Base-by-base conservation (phyloP, 2,329 filamentous ascomycete genomes). In the Cladosporium phlei region DNA sequence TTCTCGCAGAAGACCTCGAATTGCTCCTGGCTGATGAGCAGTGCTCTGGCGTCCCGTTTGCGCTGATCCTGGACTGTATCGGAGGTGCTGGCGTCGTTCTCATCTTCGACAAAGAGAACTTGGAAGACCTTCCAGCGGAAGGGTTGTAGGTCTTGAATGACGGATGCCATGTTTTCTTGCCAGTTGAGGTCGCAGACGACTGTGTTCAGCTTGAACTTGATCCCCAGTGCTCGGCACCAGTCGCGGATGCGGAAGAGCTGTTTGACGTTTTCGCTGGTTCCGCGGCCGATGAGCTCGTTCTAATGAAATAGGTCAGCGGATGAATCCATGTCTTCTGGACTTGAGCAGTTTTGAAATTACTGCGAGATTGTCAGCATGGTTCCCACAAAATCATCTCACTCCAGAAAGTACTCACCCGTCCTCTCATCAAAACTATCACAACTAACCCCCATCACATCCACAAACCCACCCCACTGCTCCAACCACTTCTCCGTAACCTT, bases 161-260 rank as follows among this genome's bases (percentile, higher is more conserved):
- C 43, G 2, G 43, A 28, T 6, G 40, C 49, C 64, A 65, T 65
- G 37, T 64, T 71, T 57, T 80, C 76, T 2, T 70, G 43, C 58
- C 62, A 72, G 52, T 79, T 79, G 39, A 70, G 59, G 2, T 53
- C 61, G 55, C 69, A 71, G 3, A 79, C 69, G 1, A 79, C 76
- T 0, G 76, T 79, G 60, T 80, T 80, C 40, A 79, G 57, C 64
- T 80, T 79, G 65, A 80, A 78, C 59, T 70, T 74, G 57, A 79
- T 70, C 1, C 67, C 67, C 19, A 68, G 68, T 47, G 70, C 47
- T 3, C 57, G 54, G 58, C 77, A 80, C 68, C 72, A 73, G 5
- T 59, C 57, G 4, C 62, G 58, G 49, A 79, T 68, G 10, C 61
- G 54, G 40, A 68, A 70, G 1, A 79, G 62, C 42, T 70, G 64